Conservation (phyloP, 2,329 filamentous ascomycete genomes). For the Ascochyta pisi region DNA sequence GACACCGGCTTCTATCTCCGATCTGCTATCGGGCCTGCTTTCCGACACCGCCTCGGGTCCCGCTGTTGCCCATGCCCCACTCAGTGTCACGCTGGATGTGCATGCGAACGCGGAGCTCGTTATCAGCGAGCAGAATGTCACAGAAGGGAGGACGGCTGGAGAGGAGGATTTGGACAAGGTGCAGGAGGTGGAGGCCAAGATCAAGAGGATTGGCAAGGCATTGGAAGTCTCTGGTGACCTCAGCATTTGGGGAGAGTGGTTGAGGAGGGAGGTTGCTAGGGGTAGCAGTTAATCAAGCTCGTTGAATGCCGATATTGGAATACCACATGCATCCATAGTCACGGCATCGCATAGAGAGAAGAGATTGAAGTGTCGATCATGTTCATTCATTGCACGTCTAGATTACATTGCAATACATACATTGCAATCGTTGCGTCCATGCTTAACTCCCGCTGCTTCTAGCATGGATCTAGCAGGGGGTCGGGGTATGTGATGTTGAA, state of each 20-base stretch:
- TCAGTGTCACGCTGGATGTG: constrained; percentile 65
- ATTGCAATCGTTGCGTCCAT: constrained; percentile 18
- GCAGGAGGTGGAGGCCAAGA: constrained; percentile 26
- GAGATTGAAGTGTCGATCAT: constrained; percentile 6
- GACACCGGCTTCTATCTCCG: constrained; percentile 16
- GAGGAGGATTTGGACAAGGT: constrained; percentile 40
- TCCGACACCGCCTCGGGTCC: constrained; percentile 18
- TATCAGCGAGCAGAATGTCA: constrained; percentile 65
- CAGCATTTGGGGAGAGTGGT: constrained; percentile 61
- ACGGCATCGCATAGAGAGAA: background rate
- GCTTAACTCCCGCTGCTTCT: constrained; percentile 21
- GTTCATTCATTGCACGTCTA: constrained; percentile 22
- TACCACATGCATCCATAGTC: no score
- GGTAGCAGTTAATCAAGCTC: background rate
- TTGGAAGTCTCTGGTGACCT: constrained; percentile 58
- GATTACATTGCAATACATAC: constrained; percentile 13
- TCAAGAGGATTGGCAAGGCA: constrained; percentile 51
- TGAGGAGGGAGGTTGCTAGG: constrained; percentile 36
- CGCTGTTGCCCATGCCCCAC: constrained; percentile 52
- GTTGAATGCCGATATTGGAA: no score
- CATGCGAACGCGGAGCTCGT: constrained; percentile 65
- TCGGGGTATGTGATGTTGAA: constrained; percentile 19
- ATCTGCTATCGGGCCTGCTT: constrained; percentile 31
- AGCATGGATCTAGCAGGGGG: constrained; percentile 24
- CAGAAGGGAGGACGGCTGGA: constrained; percentile 8